Conservation (phyloP, 2,329 filamentous ascomycete species). For the Onygena corvina region DNA sequence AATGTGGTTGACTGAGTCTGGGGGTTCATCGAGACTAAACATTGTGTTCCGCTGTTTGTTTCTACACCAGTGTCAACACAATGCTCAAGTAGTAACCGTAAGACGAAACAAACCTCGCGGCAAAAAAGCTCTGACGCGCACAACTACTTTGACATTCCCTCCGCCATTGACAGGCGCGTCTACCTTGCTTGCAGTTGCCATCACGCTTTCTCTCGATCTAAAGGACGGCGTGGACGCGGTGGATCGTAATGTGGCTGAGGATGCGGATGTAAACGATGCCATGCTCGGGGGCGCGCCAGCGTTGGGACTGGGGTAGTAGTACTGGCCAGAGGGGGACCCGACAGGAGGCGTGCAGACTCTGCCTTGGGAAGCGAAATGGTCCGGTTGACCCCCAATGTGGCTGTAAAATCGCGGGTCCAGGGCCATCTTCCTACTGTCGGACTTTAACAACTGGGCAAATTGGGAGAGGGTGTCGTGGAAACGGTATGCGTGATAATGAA, state of each 20-base stretch:
- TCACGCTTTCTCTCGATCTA: conserved; percentile 57
- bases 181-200: conserved; percentile 41
- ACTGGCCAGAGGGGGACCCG: conserved; percentile 18
- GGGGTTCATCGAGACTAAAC: conserved; percentile 85
- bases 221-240: conserved; percentile 69
- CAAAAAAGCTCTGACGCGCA: conserved; percentile 67
- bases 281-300: conserved; percentile 29
- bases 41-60: conserved; percentile 64
- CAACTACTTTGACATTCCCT: conserved; percentile 72
- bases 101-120: conserved; percentile 52
- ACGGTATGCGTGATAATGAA: conserved; percentile 28
- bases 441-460: conserved; percentile 31
- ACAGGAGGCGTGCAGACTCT: conserved; percentile 9
- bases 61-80: conserved; percentile 43
- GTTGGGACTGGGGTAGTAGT: conserved; percentile 24
- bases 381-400: conserved; percentile 12
- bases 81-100: conserved; percentile 8
- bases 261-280: conserved; percentile 26
- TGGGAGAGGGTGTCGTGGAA: conserved; percentile 31
- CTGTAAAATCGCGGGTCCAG: conserved; percentile 32
- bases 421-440: conserved; percentile 29
- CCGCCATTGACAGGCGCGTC: conserved; percentile 33
- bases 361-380: conserved; percentile 9
- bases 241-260: conserved; percentile 37
- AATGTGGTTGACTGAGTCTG: conserved; percentile 73